A percentile compares a stretch with the other conserved stretches of the same genome.
phyloP scores from a whole-genome alignment of 1,139 yeast genomes.

The Geotrichum klebahnii region DNA sequence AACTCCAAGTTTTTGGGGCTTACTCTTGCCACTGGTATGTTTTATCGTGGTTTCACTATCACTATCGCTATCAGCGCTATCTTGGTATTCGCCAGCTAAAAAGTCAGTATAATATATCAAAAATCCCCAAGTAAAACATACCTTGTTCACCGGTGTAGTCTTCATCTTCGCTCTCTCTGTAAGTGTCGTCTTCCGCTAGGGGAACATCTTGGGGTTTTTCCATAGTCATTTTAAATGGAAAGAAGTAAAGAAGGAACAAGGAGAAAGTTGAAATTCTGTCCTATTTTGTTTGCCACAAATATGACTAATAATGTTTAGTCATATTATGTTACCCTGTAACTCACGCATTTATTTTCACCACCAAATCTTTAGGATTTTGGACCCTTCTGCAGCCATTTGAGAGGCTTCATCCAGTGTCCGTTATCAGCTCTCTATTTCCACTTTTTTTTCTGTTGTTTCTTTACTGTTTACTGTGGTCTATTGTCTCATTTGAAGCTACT shows the following conservation, averaged over 20 bases:
- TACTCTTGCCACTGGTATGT: constrained; percentile 24
- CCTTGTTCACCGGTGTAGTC: constrained; percentile 42
- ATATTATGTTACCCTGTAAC: neutral
- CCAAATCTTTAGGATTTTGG: neutral
- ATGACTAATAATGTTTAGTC: neutral
- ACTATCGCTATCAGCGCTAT: constrained; percentile 25
- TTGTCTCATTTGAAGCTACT: too few relatives aligned
- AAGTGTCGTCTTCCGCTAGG: constrained; percentile 38
- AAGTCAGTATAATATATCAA: neutral
- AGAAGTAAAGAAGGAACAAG: constrained; percentile 1
- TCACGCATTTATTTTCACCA: neutral
- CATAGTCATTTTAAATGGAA: constrained; percentile 6
- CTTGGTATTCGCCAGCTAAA: constrained; percentile 19
- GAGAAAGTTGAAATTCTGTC: neutral
- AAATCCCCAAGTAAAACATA: neutral
- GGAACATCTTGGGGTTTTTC: constrained; percentile 3
- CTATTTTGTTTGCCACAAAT: neutral
- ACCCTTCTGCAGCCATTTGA: neutral
- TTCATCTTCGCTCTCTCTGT: constrained; percentile 62
- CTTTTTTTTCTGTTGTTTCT: too few relatives aligned
- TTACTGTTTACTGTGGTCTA: too few relatives aligned
- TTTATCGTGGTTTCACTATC: constrained; percentile 25
- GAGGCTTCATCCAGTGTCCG: neutral
- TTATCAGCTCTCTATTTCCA: too few relatives aligned
- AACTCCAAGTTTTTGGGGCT: constrained; percentile 28